These are phyloP conservation scores for Gossypium australe DNA, from an alignment of 345 rosid species.

Conservation along the genomic window DNA sequence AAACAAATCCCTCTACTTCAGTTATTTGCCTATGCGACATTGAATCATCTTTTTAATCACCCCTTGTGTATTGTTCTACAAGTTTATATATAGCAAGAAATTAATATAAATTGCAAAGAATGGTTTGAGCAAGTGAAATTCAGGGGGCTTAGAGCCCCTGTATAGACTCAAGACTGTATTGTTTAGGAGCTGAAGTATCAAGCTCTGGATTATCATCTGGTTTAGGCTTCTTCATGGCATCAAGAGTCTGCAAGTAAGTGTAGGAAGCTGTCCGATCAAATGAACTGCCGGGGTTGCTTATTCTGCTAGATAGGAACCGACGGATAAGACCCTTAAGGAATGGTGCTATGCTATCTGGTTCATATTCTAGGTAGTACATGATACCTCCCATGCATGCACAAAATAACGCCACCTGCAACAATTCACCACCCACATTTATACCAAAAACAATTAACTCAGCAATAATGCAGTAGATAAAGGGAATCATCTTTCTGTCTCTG, in stretches of 20 bases:
- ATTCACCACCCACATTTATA: background rate
- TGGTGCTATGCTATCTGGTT: conserved; percentile 94
- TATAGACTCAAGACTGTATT: conserved; percentile 86
- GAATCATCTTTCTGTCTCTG: background rate
- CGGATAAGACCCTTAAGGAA: conserved; percentile 81
- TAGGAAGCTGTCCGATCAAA: conserved; percentile 53
- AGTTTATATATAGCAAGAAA: conserved; percentile 7
- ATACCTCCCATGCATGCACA: conserved; percentile 99
- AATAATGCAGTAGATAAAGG: background rate
- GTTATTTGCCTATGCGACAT: background rate
- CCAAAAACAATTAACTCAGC: background rate
- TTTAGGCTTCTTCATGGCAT: conserved; percentile 56
- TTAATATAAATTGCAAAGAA: conserved; percentile 16
- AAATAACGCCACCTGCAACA: conserved; percentile 82
- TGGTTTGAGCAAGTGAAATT: conserved; percentile 8
- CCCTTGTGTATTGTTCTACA: background rate
- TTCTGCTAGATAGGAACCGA: conserved; percentile 90
- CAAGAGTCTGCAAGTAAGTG: conserved; percentile 61
- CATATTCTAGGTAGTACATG: conserved; percentile 91
- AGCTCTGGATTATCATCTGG: conserved; percentile 41
- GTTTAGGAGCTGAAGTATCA: conserved; percentile 46
- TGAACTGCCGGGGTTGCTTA: conserved; percentile 66
- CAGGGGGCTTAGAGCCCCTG: conserved; percentile 60
- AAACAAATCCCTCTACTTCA: conserved; percentile 7
- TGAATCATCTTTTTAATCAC: background rate